These are phyloP conservation scores for Cercospora sp. DNA, from an alignment of 2,329 filamentous ascomycete species.

Conservation along the genomic window DNA sequence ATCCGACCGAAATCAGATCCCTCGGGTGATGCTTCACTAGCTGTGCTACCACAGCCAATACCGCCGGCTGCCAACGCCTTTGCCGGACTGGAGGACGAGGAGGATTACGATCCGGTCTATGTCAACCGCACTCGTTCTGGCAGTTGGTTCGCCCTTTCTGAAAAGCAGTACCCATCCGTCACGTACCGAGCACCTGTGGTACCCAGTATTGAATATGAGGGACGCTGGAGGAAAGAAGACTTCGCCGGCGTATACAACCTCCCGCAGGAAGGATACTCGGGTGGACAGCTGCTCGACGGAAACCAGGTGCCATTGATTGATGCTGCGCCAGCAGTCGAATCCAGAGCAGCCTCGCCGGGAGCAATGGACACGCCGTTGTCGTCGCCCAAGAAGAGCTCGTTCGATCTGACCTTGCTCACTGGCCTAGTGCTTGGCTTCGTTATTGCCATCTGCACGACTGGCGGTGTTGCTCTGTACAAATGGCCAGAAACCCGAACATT, in stretches of 20 bases:
- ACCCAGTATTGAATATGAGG: slow-evolving; percentile 57
- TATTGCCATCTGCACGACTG: neutral
- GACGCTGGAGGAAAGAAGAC: slow-evolving; percentile 41
- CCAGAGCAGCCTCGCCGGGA: neutral
- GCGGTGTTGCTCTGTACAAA: slow-evolving; percentile 9
- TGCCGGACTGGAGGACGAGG: slow-evolving; percentile 36
- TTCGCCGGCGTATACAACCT: slow-evolving; percentile 38
- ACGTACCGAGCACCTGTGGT: slow-evolving; percentile 65
- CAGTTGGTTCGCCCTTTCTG: slow-evolving; percentile 92
- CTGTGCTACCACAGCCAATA: slow-evolving; percentile 83
- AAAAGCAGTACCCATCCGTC: slow-evolving; percentile 79
- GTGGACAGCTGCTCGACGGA: slow-evolving; percentile 20
- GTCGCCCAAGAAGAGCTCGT: slow-evolving; percentile 4
- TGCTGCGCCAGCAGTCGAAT: slow-evolving; percentile 16
- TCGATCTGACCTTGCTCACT: slow-evolving; percentile 8
- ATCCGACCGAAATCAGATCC: slow-evolving; percentile 62
- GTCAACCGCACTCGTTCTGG: slow-evolving; percentile 84
- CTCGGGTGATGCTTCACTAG: slow-evolving; percentile 67
- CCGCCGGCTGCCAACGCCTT: slow-evolving; percentile 51
- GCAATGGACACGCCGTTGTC: slow-evolving; percentile 10
- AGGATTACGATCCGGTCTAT: slow-evolving; percentile 59
- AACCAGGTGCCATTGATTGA: slow-evolving; percentile 22
- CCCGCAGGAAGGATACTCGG: slow-evolving; percentile 14
- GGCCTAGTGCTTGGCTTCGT: slow-evolving; percentile 6
- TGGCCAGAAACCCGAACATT: slow-evolving; percentile 6